phyloP scores from a whole-genome alignment of 306 rosid genomes.

The Canavalia gladiata region DNA sequence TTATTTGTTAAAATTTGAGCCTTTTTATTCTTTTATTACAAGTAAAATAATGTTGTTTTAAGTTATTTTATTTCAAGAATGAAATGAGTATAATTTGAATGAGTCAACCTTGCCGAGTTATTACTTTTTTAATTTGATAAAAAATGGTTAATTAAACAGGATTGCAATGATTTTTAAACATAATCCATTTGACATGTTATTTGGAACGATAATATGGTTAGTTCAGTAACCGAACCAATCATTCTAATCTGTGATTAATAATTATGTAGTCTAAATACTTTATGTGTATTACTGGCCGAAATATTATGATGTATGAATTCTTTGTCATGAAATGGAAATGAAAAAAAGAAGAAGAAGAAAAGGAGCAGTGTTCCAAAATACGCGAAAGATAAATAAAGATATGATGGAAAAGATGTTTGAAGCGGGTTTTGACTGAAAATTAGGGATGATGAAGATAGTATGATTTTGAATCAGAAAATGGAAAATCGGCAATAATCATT shows the following conservation, averaged over 20 bases:
- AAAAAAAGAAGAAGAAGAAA: background rate
- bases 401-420: constrained; percentile 26
- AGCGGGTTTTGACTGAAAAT: constrained; percentile 24
- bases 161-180: background rate
- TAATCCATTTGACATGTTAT: background rate
- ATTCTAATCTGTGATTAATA: background rate
- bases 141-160: background rate
- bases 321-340: constrained; percentile 44
- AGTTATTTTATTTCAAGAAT: constrained; percentile 3
- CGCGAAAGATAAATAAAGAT: background rate
- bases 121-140: background rate
- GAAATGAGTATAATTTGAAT: background rate
- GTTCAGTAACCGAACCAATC: background rate
- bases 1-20: background rate
- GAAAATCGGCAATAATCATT: constrained; percentile 27
- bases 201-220: background rate
- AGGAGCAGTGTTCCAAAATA: background rate
- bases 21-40: background rate
- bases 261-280: background rate
- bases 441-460: background rate
- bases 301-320: background rate
- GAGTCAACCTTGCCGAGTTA: background rate
- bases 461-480: constrained; percentile 11
- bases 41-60: background rate
- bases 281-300: background rate